Base-by-base conservation (phyloP, 2,329 filamentous ascomycete genomes). In the Tolypocladium guangdongense region DNA sequence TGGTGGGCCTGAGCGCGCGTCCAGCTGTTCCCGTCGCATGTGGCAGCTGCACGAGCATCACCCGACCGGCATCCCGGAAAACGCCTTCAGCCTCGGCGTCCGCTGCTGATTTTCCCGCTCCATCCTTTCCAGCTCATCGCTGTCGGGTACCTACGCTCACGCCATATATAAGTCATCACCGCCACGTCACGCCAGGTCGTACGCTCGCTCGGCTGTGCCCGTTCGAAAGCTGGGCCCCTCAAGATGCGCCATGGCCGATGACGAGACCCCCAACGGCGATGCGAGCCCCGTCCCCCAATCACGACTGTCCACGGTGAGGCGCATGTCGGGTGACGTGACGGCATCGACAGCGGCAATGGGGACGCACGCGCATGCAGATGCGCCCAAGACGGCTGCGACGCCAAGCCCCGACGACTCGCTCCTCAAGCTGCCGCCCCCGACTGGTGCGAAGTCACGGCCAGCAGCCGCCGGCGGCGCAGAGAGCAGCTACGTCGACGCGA, bases 401-500 rank as follows among this genome's bases (percentile, higher is more conserved):
- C 22, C 18, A 35, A 32, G 33, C 24, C 55, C 54, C 27, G 55
- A 58, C 51, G 52, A 57, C 49, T 52, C 53, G 16, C 55, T 55
- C 38, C 37, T 53, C 48, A 49, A 55, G 41, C 37, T 57, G 41
- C 52, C 52, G 20, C 43, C 64, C 53, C 53, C 60, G 53, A n/a
- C 60, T 53, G 51, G 51, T 46, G 58, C 62, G 30, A 5, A 54
- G 48, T 24, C 63, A 50, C 53, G 60, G 43, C 46, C 49, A n/a
- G 53, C 58, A 49, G 49, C 35, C 16, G 46, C 16, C 22, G 52
- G 18, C 22, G 52, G 41, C 18, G 38, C 47, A 39, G 72, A 76
- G 35, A 68, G 59, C 60, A 77, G 71, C 64, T 73, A 71, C 55
- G 59, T 76, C 41, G 74, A 76, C 45, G 66, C 68, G 32, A 65